Conservation (phyloP, 2,329 filamentous ascomycete genomes). For the Lachnellula suecica region DNA sequence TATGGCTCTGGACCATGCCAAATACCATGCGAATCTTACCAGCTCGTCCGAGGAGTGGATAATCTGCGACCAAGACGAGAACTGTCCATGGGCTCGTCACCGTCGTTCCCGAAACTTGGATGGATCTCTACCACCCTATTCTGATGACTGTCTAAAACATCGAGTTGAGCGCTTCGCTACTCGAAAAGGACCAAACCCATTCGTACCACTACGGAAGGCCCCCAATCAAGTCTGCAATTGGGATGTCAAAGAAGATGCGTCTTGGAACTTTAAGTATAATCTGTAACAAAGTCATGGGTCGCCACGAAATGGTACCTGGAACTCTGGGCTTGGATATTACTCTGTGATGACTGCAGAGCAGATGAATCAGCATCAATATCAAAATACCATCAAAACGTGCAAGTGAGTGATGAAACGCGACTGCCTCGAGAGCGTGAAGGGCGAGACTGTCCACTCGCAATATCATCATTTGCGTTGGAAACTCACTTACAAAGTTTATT, state of each 20-base stretch:
- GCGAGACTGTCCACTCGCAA: no score
- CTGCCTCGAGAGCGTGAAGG: no score
- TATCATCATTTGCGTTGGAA: no score
- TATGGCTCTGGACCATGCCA: neutral
- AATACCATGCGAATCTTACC: neutral
- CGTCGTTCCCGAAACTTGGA: neutral
- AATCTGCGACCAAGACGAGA: no score
- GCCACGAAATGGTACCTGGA: no score
- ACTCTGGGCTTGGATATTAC: no score
- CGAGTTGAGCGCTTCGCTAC: neutral
- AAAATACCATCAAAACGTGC: no score
- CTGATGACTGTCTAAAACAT: neutral
- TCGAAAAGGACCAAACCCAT: neutral
- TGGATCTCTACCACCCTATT: neutral
- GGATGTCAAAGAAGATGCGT: conserved; percentile 31
- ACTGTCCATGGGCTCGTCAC: neutral
- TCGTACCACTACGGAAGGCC: neutral
- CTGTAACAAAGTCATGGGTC: neutral
- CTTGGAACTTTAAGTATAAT: conserved; percentile 18
- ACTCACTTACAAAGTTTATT: no score
- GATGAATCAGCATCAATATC: no score
- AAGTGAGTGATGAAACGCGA: no score
- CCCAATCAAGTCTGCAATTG: neutral
- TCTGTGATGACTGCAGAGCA: no score
- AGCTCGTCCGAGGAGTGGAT: no score